phyloP scores from a whole-genome alignment of 176 grass and related monocot genomes.

The Carex pumila region DNA sequence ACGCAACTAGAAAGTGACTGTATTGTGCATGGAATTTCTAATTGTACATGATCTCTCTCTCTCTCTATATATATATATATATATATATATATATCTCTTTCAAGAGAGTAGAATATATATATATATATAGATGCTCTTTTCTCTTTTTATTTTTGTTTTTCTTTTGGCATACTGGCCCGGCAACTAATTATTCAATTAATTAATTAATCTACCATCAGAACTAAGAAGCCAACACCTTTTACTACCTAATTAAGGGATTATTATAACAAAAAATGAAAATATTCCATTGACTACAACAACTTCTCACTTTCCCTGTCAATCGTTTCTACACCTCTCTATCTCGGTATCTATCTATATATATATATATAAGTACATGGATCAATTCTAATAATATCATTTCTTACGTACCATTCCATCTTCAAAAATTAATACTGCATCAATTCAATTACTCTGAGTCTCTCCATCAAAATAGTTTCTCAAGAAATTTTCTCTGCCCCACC shows the following conservation, averaged over 20 bases:
- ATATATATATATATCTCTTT: no score
- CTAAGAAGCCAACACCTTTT: background rate
- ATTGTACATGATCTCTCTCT: no score
- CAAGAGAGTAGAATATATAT: no score
- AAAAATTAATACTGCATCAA: background rate
- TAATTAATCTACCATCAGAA: background rate
- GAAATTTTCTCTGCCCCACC: constrained; percentile 24
- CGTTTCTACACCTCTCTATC: background rate
- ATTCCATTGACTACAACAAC: background rate
- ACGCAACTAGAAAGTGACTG: no score
- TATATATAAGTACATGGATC: background rate
- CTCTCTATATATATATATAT: no score
- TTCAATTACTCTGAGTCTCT: constrained; percentile 1
- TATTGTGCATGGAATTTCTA: no score
- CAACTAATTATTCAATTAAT: background rate
- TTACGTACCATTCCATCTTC: constrained; percentile 10
- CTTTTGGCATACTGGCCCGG: background rate
- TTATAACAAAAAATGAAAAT: no score
- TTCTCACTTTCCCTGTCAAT: background rate
- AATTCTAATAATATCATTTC: background rate
- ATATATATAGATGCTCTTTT: no score
- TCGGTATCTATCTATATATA: no score
- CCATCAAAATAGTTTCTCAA: constrained; percentile 6
- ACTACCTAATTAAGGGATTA: no score
- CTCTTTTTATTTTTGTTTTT: background rate